Conservation (phyloP, 108 stramenopile genomes). For the Skeletonema costatum region DNA sequence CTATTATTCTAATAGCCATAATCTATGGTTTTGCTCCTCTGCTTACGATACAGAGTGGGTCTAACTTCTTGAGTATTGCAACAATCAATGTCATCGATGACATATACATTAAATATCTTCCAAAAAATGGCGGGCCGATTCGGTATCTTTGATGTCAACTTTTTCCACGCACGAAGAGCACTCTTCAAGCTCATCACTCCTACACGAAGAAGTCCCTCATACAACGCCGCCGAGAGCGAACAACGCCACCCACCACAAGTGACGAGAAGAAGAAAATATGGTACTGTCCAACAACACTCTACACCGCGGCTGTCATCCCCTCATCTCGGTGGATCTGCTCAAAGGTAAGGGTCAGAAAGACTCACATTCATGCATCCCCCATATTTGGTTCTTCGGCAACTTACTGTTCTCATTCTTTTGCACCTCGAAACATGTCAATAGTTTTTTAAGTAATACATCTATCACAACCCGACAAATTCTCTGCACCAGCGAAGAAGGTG, state of each 20-base stretch:
- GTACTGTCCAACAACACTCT: not conserved
- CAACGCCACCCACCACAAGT: not conserved
- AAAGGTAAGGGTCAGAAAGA: not conserved
- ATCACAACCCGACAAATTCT: slow-evolving; percentile 8
- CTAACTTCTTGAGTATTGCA: too few species aligned
- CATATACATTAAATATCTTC: too few species aligned
- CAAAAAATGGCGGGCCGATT: too few species aligned
- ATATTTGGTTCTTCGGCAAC: not conserved
- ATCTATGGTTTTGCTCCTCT: not conserved
- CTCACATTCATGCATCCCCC: not conserved
- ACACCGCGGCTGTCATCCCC: not conserved
- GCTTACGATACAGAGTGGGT: too few species aligned
- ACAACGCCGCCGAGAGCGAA: not conserved
- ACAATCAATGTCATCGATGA: too few species aligned
- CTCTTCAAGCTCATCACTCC: too few species aligned
- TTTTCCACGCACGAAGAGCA: not conserved
- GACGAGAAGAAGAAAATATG: not conserved
- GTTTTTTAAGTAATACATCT: not conserved
- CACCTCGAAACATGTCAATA: not conserved
- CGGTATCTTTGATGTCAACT: too few species aligned
- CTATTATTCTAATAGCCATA: not conserved
- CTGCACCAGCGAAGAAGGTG: slow-evolving; percentile 12
- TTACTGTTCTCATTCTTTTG: not conserved
- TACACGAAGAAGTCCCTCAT: not conserved
- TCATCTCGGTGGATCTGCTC: not conserved